Evolutionary conservation across 768 basidiomycete genomes (phyloP).

Genomic region (Mycena metata): DNA sequence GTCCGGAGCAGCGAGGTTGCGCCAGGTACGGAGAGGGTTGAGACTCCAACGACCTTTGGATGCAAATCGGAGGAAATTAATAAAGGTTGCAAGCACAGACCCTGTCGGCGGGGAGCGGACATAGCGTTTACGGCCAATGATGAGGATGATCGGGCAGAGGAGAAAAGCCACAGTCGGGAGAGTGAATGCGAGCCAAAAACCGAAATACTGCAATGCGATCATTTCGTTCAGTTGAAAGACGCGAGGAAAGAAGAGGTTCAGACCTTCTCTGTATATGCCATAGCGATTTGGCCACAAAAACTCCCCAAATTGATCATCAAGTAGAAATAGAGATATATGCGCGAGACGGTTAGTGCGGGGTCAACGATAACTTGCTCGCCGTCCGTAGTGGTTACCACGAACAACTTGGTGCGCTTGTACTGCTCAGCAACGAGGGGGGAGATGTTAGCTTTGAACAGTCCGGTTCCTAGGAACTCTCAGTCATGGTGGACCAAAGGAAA

Average conservation of each 20-base stretch:
- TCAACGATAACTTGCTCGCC: conserved; percentile 86
- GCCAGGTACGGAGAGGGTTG: conserved; percentile 52
- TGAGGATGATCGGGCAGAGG: conserved; percentile 56
- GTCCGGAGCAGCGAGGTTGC: conserved; percentile 55
- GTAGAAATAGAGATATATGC: conserved; percentile 86
- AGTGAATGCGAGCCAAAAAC: conserved; percentile 45
- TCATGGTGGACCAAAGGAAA: background rate
- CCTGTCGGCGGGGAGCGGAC: conserved; percentile 53
- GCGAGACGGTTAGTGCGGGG: conserved; percentile 73
- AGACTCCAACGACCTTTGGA: conserved; percentile 49
- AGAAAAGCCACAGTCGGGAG: conserved; percentile 50
- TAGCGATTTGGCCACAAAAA: conserved; percentile 64
- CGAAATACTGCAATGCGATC: conserved; percentile 31
- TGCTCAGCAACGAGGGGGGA: conserved; percentile 87
- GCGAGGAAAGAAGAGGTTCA: conserved; percentile 17
- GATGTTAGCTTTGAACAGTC: conserved; percentile 83
- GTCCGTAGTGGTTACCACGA: conserved; percentile 60
- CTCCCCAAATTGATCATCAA: conserved; percentile 71
- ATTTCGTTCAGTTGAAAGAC: conserved; percentile 48
- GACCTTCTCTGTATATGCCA: conserved; percentile 63
- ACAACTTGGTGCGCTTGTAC: conserved; percentile 67
- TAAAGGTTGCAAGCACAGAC: conserved; percentile 50
- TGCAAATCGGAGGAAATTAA: conserved; percentile 50
- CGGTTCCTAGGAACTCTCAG: conserved; percentile 60
- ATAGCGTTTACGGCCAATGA: conserved; percentile 55